A percentile compares a stretch with the other conserved stretches of the same genome.
Evolutionary conservation across 306 rosid species (phyloP).

Genomic region (Vicia sativa): DNA sequence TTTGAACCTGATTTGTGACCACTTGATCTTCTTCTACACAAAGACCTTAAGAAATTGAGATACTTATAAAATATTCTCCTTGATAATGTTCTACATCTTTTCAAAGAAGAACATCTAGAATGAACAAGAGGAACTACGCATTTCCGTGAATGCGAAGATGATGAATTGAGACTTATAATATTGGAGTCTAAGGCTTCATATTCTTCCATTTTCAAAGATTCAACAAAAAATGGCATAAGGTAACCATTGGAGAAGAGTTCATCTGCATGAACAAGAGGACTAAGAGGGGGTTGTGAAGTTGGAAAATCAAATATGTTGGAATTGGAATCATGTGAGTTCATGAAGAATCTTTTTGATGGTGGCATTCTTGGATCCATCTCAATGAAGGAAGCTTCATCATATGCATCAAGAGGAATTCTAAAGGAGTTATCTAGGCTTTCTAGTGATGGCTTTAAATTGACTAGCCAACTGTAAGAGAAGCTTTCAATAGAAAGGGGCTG

Average conservation of each 20-base stretch:
- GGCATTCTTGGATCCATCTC: conserved; percentile 98
- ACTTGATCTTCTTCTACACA: conserved; percentile 63
- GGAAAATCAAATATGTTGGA: conserved; percentile 92
- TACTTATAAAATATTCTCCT: conserved; percentile 71
- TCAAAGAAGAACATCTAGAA: conserved; percentile 62
- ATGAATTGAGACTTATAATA: conserved; percentile 42
- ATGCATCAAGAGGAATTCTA: conserved; percentile 70
- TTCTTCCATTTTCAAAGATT: conserved; percentile 63
- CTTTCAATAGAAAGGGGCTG: conserved; percentile 94
- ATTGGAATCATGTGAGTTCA: conserved; percentile 76
- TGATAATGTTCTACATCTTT: conserved; percentile 76
- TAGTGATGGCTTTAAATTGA: conserved; percentile 81
- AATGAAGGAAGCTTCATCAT: conserved; percentile 90
- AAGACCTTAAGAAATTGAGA: conserved; percentile 69
- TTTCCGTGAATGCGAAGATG: conserved; percentile 54
- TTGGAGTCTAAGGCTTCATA: conserved; percentile 52
- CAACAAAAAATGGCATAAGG: conserved; percentile 73
- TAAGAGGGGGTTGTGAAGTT: conserved; percentile 58
- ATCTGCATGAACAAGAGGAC: conserved; percentile 88
- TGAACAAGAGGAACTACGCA: conserved; percentile 33
- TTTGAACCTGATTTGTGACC: conserved; percentile 56
- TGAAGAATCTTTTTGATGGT: conserved; percentile 91
- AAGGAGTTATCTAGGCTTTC: conserved; percentile 72
- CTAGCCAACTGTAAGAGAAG: conserved; percentile 97
- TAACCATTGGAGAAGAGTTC: conserved; percentile 92